These are phyloP conservation scores for Yueomyces sinensis DNA, from an alignment of 805 yeast genomes.

Conservation along the genomic window DNA sequence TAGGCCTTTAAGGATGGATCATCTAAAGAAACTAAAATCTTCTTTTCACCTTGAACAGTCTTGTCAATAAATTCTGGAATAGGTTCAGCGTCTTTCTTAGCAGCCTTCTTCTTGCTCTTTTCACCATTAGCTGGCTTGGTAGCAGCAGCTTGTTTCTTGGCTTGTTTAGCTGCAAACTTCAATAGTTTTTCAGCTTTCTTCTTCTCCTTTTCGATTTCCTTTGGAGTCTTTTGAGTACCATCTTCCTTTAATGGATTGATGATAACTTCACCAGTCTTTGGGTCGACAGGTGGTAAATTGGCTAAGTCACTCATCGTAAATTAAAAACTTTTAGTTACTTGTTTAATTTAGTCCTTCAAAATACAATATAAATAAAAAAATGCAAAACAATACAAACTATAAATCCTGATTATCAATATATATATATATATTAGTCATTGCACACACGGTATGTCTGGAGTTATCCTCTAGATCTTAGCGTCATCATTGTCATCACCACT, in stretches of 20 bases:
- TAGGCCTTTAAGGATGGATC: conserved; percentile 92
- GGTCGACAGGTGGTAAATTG: conserved; percentile 24
- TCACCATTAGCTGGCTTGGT: conserved; percentile 48
- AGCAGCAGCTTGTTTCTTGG: conserved; percentile 38
- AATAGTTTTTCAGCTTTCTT: conserved; percentile 82
- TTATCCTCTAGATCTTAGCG: no score
- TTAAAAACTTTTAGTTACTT: no score
- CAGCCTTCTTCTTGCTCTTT: conserved; percentile 36
- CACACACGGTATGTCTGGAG: no score
- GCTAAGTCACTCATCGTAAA: conserved; percentile 20
- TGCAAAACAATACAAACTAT: no score
- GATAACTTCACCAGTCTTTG: conserved; percentile 25
- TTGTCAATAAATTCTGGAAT: conserved; percentile 76
- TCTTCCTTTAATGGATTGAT: conserved; percentile 27
- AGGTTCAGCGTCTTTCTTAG: conserved; percentile 55
- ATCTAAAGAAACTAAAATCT: conserved; percentile 70
- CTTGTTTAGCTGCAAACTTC: conserved; percentile 71
- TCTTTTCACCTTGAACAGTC: conserved; percentile 85
- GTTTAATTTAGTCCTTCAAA: no score
- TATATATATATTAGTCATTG: neutral
- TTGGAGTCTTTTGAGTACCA: conserved; percentile 52
- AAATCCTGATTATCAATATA: neutral
- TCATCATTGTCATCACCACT: no score
- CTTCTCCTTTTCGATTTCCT: conserved; percentile 75
- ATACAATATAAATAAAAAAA: no score